A percentile compares a stretch with the other conserved stretches of the same genome.
Conservation (phyloP, 129 eudicot genomes). For the Lonicera japonica region DNA sequence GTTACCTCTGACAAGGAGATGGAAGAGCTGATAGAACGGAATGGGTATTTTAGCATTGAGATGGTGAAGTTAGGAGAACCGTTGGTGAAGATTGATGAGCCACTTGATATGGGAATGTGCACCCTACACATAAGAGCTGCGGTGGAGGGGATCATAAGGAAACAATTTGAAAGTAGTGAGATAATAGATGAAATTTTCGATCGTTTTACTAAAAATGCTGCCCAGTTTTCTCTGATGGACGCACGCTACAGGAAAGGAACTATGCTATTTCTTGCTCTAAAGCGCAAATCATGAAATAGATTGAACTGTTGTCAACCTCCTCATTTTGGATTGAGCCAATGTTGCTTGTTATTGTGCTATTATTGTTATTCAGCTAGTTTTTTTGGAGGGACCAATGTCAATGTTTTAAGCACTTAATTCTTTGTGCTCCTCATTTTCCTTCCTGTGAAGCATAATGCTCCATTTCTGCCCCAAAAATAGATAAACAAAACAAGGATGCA, state of each 20-base stretch:
- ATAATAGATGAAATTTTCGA: conserved; percentile 5
- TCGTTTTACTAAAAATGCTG: not conserved
- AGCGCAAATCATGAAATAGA: conserved; percentile 7
- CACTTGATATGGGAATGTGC: not conserved
- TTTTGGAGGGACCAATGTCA: too few relatives aligned
- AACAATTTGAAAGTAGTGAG: conserved; percentile 12
- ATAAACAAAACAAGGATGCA: too few relatives aligned
- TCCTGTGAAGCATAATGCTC: too few relatives aligned
- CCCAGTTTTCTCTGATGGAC: not conserved
- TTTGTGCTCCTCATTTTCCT: too few relatives aligned
- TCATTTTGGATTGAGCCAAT: too few relatives aligned
- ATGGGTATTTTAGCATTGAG: conserved; percentile 11
- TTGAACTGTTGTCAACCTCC: not conserved
- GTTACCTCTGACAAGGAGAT: conserved; percentile 1
- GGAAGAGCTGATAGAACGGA: not conserved
- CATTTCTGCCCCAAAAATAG: too few relatives aligned
- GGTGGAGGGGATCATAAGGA: not conserved
- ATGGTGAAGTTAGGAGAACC: not conserved
- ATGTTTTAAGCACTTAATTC: too few relatives aligned
- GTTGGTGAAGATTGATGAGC: not conserved
- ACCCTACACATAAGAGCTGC: conserved; percentile 3
- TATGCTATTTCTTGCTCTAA: conserved; percentile 3
- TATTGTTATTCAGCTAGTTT: too few relatives aligned
- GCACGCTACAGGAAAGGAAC: not conserved
- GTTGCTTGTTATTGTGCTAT: too few relatives aligned